Percentiles rank a stretch among this genome's conserved stretches.
Conservation (phyloP, 768 basidiomycete genomes). For the Boletus reticuloceps region DNA sequence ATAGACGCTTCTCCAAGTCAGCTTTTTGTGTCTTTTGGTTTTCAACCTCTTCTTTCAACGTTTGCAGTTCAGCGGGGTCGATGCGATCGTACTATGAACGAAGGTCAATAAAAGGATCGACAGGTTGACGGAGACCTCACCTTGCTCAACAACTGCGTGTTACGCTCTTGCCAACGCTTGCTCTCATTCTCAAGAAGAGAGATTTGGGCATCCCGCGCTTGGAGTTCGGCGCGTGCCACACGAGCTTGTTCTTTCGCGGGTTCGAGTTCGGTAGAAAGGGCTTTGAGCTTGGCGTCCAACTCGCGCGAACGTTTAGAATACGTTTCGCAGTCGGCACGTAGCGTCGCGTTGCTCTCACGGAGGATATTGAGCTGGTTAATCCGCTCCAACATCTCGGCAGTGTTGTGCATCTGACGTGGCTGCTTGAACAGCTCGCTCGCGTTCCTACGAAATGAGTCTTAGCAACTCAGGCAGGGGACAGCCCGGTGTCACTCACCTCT, state of each 20-base stretch:
- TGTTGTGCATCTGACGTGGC: slow-evolving; percentile 77
- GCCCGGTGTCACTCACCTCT: slow-evolving; percentile 45
- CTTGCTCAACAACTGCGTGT: slow-evolving; percentile 77
- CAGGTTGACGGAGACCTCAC: slow-evolving; percentile 32
- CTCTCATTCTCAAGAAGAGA: slow-evolving; percentile 72
- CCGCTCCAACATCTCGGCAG: slow-evolving; percentile 76
- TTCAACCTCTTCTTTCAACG: slow-evolving; percentile 71
- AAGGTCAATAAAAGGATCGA: background rate
- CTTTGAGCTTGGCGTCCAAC: slow-evolving; percentile 60
- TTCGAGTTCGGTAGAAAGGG: slow-evolving; percentile 60
- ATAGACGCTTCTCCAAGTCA: slow-evolving; percentile 30
- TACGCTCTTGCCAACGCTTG: slow-evolving; percentile 82
- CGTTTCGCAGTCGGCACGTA: slow-evolving; percentile 74
- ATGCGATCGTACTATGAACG: slow-evolving; percentile 74
- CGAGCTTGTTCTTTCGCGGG: slow-evolving; percentile 73
- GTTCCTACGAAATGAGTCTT: slow-evolving; percentile 51
- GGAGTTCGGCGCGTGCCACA: slow-evolving; percentile 68
- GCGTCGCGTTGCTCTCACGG: slow-evolving; percentile 84
- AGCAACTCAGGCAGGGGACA: background rate
- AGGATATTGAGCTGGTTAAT: slow-evolving; percentile 85
- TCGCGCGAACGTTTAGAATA: slow-evolving; percentile 65
- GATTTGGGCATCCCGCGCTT: slow-evolving; percentile 64
- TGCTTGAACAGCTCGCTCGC: slow-evolving; percentile 70
- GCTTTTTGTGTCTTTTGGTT: slow-evolving; percentile 44
- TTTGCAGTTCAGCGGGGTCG: slow-evolving; percentile 81